Evolutionary conservation across 2,329 filamentous ascomycete genomes (phyloP).

Genomic region (Stagonosporopsis vannaccii): DNA sequence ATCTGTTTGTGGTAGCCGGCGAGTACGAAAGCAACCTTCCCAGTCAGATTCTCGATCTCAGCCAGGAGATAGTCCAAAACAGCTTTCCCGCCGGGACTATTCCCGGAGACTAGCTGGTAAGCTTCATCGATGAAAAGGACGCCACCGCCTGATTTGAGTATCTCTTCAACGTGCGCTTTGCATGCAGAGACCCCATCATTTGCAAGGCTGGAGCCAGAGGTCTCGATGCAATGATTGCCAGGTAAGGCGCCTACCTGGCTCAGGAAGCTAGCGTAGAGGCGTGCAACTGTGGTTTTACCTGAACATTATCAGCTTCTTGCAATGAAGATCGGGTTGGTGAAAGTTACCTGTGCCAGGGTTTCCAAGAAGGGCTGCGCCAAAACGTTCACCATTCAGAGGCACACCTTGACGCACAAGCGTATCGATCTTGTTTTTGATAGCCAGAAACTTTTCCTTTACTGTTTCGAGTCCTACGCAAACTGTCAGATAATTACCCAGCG

Average conservation of each 20-base stretch:
- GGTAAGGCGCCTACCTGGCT: slow-evolving; percentile 68
- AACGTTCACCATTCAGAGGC: slow-evolving; percentile 64
- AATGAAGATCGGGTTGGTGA: too few species aligned
- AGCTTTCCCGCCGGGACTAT: slow-evolving; percentile 63
- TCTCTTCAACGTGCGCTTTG: slow-evolving; percentile 63
- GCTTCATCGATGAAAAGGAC: slow-evolving; percentile 81
- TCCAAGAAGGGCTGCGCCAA: slow-evolving; percentile 69
- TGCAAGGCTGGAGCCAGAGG: slow-evolving; percentile 71
- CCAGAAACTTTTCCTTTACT: slow-evolving; percentile 70
- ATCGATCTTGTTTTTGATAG: slow-evolving; percentile 70
- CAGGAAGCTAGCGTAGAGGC: slow-evolving; percentile 73
- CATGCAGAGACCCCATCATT: slow-evolving; percentile 66
- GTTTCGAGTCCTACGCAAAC: slow-evolving; percentile 59
- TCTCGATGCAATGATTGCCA: slow-evolving; percentile 68
- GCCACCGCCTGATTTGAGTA: slow-evolving; percentile 68
- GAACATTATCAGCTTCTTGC: too few species aligned
- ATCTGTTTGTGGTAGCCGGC: slow-evolving; percentile 78
- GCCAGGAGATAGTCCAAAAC: slow-evolving; percentile 76
- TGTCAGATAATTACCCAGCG: too few species aligned
- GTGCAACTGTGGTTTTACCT: slow-evolving; percentile 75
- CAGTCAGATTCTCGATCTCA: slow-evolving; percentile 74
- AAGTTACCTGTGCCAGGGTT: slow-evolving; percentile 72
- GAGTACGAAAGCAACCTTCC: slow-evolving; percentile 74
- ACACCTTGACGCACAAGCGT: slow-evolving; percentile 64
- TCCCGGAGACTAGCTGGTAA: slow-evolving; percentile 72